Percentiles rank a stretch among this genome's conserved stretches.
phyloP scores from a whole-genome alignment of 495 filamentous ascomycete genomes.

The Penicillium mononematosum region DNA sequence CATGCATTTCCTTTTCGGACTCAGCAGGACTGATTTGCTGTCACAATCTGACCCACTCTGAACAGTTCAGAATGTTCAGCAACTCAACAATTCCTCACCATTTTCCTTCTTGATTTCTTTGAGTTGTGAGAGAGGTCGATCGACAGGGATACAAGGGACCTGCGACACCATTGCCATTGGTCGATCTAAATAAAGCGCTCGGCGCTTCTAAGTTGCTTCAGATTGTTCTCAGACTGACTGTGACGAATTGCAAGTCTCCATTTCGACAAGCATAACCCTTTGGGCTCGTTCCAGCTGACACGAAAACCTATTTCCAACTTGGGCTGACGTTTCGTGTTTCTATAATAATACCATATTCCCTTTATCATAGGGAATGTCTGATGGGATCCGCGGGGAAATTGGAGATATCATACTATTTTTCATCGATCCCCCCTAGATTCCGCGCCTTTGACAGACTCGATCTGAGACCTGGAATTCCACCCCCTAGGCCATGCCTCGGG shows the following conservation, averaged over 20 bases:
- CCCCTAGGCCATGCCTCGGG: slow-evolving; percentile 27
- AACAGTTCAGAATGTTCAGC: slow-evolving; percentile 1
- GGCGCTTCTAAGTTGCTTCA: slow-evolving; percentile 35
- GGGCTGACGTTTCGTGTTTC: slow-evolving; percentile 20
- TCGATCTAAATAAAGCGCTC: slow-evolving; percentile 26
- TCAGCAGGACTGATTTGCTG: slow-evolving; percentile 21
- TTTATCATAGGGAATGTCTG: slow-evolving; percentile 14
- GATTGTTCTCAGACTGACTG: slow-evolving; percentile 19
- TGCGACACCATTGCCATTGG: slow-evolving; percentile 23
- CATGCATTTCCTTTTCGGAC: slow-evolving; percentile 20
- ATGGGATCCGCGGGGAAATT: slow-evolving; percentile 24
- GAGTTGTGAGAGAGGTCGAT: slow-evolving; percentile 4
- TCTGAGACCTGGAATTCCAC: slow-evolving; percentile 25
- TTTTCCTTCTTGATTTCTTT: not conserved
- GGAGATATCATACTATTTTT: slow-evolving; percentile 23
- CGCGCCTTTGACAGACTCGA: slow-evolving; percentile 14
- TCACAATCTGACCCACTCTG: slow-evolving; percentile 19
- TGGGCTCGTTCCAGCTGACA: slow-evolving; percentile 20
- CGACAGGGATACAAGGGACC: slow-evolving; percentile 23
- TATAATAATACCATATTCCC: slow-evolving; percentile 17
- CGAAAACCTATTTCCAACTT: slow-evolving; percentile 13
- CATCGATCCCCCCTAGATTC: slow-evolving; percentile 27
- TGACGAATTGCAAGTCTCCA: slow-evolving; percentile 27
- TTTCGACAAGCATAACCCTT: slow-evolving; percentile 15
- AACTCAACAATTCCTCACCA: not conserved